Evolutionary conservation across 768 basidiomycete species (phyloP), one percentile per base, ranked within the genome.

Genomic region (Rhizopogon roseolus): DNA sequence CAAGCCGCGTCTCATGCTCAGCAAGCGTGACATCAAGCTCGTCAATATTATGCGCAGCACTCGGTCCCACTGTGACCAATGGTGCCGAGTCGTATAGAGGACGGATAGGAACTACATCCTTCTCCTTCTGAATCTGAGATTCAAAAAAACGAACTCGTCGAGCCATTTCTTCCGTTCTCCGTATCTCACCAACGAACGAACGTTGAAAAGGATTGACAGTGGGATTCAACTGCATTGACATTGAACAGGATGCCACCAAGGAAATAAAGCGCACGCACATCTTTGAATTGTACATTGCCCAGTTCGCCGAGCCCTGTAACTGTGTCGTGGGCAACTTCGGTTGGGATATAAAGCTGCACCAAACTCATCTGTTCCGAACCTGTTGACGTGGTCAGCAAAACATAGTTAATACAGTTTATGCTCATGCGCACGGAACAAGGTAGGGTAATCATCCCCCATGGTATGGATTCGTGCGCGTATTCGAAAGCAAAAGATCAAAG

Each of bases 301-400:
- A 98, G 84, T 71, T 97, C 93, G 60, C 93, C 97, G 16, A 99
- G 84, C 68, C 96, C 93, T 50, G 89, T 86, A 56, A 98, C 92
- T 44, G 96, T 92, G 66, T 98, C 93, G 70, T 99, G 97, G 28
- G 95, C 93, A 57, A 96, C 93, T 79, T 99, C 97, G 38, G 90
- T 88, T 41, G 96, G 97, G 61, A 98, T 89, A 67, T 93, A 95
- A 64, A 99, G 85, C 78, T 98, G 93, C 58, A 96, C 90, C 74
- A 95, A 77, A 79, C 93, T 96, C 95, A 98, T 98, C 77, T 85
- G 81, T 76, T 97, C 95, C 80, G 95, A 98, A 54, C 91, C 94
- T 97, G 41, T 52, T 54, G 50, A 50, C 5, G 63, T 56, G 52
- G 48, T 57, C 49, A 56, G 53, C 37, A 53, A 36, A 25, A 38